phyloP scores from a whole-genome alignment of 148 eudicot genomes.

The Tetragonia tetragonoides region DNA sequence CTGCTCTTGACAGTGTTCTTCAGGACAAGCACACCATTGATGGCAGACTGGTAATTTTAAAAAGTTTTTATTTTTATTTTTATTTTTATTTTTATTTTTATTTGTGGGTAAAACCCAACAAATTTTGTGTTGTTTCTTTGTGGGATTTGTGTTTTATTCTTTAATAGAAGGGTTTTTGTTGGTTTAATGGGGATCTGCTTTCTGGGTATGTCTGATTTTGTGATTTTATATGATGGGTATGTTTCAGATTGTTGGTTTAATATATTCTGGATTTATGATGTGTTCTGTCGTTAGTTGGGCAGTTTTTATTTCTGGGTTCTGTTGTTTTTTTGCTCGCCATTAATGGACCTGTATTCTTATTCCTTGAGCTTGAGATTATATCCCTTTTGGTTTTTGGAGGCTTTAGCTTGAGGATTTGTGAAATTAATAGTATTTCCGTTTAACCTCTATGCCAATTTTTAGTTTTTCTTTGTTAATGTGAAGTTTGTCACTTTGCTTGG shows the following conservation, averaged over 20 bases:
- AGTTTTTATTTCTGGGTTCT: not conserved
- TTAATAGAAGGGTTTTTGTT: too few species aligned
- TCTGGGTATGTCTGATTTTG: not conserved
- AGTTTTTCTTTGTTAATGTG: too few species aligned
- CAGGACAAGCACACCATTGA: slow-evolving; percentile 66
- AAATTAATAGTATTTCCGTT: too few species aligned
- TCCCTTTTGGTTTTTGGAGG: too few species aligned
- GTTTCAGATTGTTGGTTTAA: not conserved
- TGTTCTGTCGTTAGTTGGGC: not conserved
- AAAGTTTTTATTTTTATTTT: not conserved
- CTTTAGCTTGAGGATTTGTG: too few species aligned
- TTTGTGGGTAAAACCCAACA: not conserved
- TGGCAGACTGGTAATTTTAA: slow-evolving; percentile 54
- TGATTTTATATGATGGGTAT: not conserved
- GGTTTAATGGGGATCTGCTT: not conserved
- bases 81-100: not conserved
- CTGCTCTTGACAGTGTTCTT: slow-evolving; percentile 56
- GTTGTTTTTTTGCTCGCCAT: not conserved
- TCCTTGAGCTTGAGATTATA: not conserved
- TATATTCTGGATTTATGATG: not conserved
- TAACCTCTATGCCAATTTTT: too few species aligned
- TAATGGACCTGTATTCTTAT: not conserved
- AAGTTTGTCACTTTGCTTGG: too few species aligned
- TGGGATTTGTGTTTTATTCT: not conserved
- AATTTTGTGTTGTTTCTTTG: not conserved